Conservation (phyloP, 2,329 filamentous ascomycete species). For the Xylaria sp. region DNA sequence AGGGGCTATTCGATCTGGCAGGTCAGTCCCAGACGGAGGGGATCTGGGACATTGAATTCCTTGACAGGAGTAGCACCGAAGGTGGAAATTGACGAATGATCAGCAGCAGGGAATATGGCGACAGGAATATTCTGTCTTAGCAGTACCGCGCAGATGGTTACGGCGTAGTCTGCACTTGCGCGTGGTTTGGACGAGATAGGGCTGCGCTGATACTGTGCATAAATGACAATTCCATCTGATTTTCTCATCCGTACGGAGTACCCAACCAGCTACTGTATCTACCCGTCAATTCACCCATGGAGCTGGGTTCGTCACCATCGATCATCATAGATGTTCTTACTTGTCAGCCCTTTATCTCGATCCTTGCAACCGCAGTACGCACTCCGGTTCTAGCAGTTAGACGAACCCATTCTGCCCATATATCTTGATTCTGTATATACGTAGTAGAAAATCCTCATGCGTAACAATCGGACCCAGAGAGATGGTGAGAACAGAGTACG, state of each 20-base stretch:
- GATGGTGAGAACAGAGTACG: neutral
- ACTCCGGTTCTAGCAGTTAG: neutral
- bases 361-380: neutral
- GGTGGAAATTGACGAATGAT: conserved; percentile 40
- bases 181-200: conserved; percentile 2
- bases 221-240: conserved; percentile 13
- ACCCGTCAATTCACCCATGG: conserved; percentile 26
- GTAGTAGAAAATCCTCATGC: neutral
- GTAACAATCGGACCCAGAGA: neutral
- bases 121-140: conserved; percentile 15
- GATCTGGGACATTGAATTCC: conserved; percentile 13
- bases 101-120: conserved; percentile 38
- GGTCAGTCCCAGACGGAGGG: conserved; percentile 9
- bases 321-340: conserved; percentile 27
- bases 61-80: conserved; percentile 24
- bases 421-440: neutral
- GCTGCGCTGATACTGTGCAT: conserved; percentile 3
- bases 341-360: neutral
- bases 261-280: conserved; percentile 5
- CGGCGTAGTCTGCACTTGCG: conserved; percentile 8
- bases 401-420: neutral
- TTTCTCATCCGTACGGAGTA: neutral
- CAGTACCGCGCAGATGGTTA: conserved; percentile 27
- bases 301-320: conserved; percentile 29
- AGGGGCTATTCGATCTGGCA: conserved; percentile 30